A percentile compares a stretch with the other conserved stretches of the same genome.
Conservation (phyloP, 2,329 filamentous ascomycete species). For the Magnaporthiopsis poae region DNA sequence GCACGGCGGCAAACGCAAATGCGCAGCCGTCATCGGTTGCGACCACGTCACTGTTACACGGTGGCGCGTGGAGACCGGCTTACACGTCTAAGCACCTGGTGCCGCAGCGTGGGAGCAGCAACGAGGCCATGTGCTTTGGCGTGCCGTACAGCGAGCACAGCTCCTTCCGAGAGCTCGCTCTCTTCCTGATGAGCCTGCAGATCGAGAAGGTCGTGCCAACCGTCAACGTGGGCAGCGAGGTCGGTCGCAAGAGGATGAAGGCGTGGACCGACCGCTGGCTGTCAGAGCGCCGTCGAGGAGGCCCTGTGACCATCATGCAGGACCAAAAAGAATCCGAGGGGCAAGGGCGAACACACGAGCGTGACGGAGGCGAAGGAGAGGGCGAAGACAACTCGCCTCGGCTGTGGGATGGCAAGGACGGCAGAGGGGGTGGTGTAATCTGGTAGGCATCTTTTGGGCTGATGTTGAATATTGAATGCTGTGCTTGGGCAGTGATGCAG, state of each 20-base stretch:
- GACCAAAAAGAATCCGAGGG: slow-evolving; percentile 15
- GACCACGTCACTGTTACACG: slow-evolving; percentile 43
- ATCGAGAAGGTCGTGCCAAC: slow-evolving; percentile 90
- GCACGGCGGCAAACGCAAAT: slow-evolving; percentile 38
- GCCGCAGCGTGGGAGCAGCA: slow-evolving; percentile 74
- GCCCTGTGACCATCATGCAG: slow-evolving; percentile 37
- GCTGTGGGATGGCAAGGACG: slow-evolving; percentile 32
- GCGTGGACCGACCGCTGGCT: slow-evolving; percentile 56
- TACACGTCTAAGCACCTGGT: slow-evolving; percentile 65
- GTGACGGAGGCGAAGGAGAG: slow-evolving; percentile 22
- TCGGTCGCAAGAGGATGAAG: slow-evolving; percentile 50
- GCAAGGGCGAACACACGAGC: background rate
- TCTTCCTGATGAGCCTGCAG: slow-evolving; percentile 79
- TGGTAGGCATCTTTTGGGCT: slow-evolving; percentile 23
- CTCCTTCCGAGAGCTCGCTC: slow-evolving; percentile 83
- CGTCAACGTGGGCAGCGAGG: slow-evolving; percentile 65
- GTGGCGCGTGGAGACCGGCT: slow-evolving; percentile 61
- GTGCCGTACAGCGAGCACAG: slow-evolving; percentile 95
- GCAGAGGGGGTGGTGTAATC: slow-evolving; percentile 28
- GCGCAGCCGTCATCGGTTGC: slow-evolving; percentile 39
- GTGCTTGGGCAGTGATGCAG: background rate
- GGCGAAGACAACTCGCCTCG: slow-evolving; percentile 20
- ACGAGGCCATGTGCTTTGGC: slow-evolving; percentile 76
- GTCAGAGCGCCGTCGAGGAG: slow-evolving; percentile 46
- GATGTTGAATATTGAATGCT: background rate